These are phyloP conservation scores for Botrytis aclada DNA, from an alignment of 2,329 filamentous ascomycete species.

Conservation along the genomic window DNA sequence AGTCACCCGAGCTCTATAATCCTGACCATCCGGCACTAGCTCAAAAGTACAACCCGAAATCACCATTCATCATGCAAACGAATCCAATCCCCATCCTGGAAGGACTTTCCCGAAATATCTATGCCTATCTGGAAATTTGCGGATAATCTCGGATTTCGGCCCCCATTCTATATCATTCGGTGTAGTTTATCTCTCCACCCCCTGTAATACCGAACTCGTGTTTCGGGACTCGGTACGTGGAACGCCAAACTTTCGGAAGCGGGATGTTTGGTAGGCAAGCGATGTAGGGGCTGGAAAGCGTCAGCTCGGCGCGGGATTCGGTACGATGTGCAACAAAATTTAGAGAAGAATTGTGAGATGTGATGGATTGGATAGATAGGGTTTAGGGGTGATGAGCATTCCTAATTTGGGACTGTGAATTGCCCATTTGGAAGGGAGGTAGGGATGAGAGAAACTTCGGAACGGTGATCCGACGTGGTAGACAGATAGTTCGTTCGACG, in stretches of 20 bases:
- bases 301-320: slow-evolving; percentile 9
- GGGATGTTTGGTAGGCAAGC: too few relatives aligned
- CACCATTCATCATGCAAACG: background rate
- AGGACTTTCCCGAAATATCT: background rate
- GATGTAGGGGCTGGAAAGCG: background rate
- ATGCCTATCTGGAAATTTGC: background rate
- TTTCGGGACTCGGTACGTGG: background rate
- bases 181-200: background rate
- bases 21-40: background rate
- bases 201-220: background rate
- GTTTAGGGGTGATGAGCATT: background rate
- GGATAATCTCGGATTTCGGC: background rate
- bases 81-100: background rate
- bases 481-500: background rate
- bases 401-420: background rate
- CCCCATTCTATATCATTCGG: background rate
- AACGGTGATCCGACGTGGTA: background rate
- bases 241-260: background rate
- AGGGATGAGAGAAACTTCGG: background rate
- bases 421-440: background rate
- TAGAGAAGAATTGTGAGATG: background rate
- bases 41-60: background rate
- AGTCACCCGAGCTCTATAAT: background rate
- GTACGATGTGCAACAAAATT: slow-evolving; percentile 11
- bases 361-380: background rate